A percentile compares a stretch with the other conserved stretches of the same genome.
Conservation (phyloP, 2,329 filamentous ascomycete species). For the Lojkania enalia region DNA sequence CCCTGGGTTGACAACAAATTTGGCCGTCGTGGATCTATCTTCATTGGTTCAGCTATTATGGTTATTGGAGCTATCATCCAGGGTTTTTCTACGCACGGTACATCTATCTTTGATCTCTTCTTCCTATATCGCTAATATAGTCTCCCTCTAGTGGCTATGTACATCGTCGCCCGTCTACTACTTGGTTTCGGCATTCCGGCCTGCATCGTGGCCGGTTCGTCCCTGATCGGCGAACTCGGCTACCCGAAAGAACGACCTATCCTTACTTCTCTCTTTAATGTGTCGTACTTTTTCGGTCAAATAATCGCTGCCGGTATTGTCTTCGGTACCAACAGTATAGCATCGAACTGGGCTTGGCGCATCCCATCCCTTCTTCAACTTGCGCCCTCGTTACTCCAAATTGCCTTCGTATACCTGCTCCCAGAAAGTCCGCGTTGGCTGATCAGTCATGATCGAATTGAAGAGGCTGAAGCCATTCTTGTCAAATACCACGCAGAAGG, state of each 20-base stretch:
- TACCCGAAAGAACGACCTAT: conserved; percentile 67
- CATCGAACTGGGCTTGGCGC: conserved; percentile 65
- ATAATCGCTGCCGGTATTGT: conserved; percentile 61
- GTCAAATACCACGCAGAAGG: conserved; percentile 66
- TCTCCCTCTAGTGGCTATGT: conserved; percentile 45
- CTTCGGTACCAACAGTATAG: conserved; percentile 62
- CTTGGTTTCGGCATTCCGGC: conserved; percentile 68
- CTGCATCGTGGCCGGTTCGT: conserved; percentile 63
- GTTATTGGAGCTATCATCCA: conserved; percentile 42
- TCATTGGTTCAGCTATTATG: conserved; percentile 47
- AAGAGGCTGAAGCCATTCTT: conserved; percentile 62
- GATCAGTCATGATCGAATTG: conserved; percentile 62
- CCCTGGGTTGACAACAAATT: conserved; percentile 43
- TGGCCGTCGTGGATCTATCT: conserved; percentile 45
- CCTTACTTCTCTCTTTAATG: conserved; percentile 67
- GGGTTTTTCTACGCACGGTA: conserved; percentile 18
- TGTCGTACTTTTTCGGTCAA: conserved; percentile 63
- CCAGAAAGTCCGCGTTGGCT: conserved; percentile 69
- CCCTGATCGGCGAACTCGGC: conserved; percentile 61
- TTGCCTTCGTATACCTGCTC: conserved; percentile 59
- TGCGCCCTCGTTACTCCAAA: conserved; percentile 62
- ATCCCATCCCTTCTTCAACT: conserved; percentile 65
- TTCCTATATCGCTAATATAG: conserved; percentile 1
- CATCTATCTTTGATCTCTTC: background rate
- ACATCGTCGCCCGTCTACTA: conserved; percentile 61